These are phyloP conservation scores for Mycena epipterygia DNA, from an alignment of 768 basidiomycete species.

Conservation along the genomic window DNA sequence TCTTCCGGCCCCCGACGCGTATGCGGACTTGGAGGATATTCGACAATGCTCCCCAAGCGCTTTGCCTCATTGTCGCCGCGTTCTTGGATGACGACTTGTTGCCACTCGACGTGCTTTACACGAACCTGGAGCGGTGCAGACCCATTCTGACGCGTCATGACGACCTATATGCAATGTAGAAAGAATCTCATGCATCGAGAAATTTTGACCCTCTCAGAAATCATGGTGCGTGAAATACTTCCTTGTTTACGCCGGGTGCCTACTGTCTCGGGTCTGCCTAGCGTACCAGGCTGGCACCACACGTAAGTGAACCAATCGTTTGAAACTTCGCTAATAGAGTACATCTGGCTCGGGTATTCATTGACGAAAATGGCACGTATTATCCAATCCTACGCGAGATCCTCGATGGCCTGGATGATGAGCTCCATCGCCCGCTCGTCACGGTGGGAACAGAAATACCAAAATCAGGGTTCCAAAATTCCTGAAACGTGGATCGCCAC, in stretches of 20 bases:
- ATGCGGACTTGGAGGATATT: constrained; percentile 8
- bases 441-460: neutral
- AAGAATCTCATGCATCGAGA: constrained; percentile 1
- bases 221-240: constrained; percentile 10
- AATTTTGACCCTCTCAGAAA: neutral
- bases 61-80: constrained; percentile 14
- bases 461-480: neutral
- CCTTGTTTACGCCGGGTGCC: too few species aligned
- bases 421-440: neutral
- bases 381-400: neutral
- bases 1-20: constrained; percentile 1
- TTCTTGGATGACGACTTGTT: constrained; percentile 1
- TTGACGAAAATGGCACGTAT: too few species aligned
- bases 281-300: too few species aligned
- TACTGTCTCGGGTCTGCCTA: too few species aligned
- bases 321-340: too few species aligned
- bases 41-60: neutral
- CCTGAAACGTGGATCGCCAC: neutral
- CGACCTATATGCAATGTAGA: neutral
- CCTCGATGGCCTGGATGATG: neutral
- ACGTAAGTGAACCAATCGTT: too few species aligned
- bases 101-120: constrained; percentile 23
- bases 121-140: constrained; percentile 4
- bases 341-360: too few species aligned
- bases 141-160: constrained; percentile 1